A percentile compares a stretch with the other conserved stretches of the same genome.
Conservation (phyloP, 140 eudicot species). For the Stevia rebaudiana region DNA sequence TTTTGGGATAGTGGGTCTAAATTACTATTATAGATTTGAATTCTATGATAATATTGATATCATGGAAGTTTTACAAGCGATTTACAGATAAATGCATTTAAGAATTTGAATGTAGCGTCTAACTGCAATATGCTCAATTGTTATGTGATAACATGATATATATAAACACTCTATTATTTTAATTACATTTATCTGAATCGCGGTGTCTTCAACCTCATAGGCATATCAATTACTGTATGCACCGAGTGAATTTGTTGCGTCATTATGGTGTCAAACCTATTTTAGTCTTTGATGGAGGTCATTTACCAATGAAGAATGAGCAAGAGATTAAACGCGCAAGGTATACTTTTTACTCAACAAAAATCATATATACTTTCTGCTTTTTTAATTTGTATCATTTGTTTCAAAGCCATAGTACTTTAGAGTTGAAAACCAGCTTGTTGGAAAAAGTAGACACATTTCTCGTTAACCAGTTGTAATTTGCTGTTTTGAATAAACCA, state of each 20-base stretch:
- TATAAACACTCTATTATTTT: not conserved
- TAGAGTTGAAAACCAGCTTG: not conserved
- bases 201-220: conserved; percentile 25
- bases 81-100: not conserved
- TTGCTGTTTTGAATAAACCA: not conserved
- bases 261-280: conserved; percentile 86
- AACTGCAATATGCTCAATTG: not conserved
- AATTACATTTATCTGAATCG: not conserved
- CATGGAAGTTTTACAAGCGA: not conserved
- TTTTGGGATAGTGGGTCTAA: not conserved
- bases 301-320: conserved; percentile 86
- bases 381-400: not conserved
- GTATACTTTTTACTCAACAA: conserved; percentile 26
- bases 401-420: not conserved
- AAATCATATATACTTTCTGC: too few relatives aligned
- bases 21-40: not conserved
- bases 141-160: not conserved
- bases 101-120: not conserved
- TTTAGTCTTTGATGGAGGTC: conserved; percentile 93
- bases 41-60: not conserved
- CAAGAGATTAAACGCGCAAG: conserved; percentile 94
- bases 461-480: not conserved
- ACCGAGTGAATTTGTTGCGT: conserved; percentile 83
- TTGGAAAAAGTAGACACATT: not conserved
- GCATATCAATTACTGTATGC: conserved; percentile 96